Evolutionary conservation across 2,329 filamentous ascomycete genomes (phyloP).

Genomic region (Aureobasidium sp.): DNA sequence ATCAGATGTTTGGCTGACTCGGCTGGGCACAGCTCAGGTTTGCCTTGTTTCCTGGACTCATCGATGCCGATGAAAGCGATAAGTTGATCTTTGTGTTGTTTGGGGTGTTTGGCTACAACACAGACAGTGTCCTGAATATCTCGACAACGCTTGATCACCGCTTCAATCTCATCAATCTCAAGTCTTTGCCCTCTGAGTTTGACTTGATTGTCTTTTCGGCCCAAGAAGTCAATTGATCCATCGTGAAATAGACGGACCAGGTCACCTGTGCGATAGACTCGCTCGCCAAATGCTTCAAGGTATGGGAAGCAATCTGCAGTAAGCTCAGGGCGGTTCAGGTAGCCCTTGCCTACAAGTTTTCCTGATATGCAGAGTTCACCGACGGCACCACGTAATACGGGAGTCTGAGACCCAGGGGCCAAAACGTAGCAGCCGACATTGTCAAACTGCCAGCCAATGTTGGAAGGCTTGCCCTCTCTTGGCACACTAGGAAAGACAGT

Average conservation of each 20-base stretch:
- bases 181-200: constrained; percentile 84
- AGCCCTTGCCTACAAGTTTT: constrained; percentile 80
- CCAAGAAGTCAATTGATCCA: constrained; percentile 77
- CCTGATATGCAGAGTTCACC: constrained; percentile 87
- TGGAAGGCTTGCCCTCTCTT: constrained; percentile 67
- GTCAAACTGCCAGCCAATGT: constrained; percentile 78
- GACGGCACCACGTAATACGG: constrained; percentile 68
- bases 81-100: constrained; percentile 71
- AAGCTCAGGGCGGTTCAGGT: constrained; percentile 71
- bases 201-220: constrained; percentile 82
- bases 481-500: constrained; percentile 84
- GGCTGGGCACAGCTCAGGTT: constrained; percentile 5
- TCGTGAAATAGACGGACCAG: constrained; percentile 74
- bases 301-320: constrained; percentile 68
- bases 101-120: constrained; percentile 62
- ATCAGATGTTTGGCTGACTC: constrained; percentile 29
- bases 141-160: constrained; percentile 58
- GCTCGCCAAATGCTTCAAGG: constrained; percentile 39
- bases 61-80: constrained; percentile 59
- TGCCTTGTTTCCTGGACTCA: constrained; percentile 12
- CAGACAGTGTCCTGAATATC: constrained; percentile 64
- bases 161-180: constrained; percentile 86
- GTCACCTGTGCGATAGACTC: constrained; percentile 80
- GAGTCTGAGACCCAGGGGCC: constrained; percentile 56
- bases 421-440: constrained; percentile 83